These are phyloP conservation scores for Fraxinus baroniana DNA, from an alignment of 305 asterid genomes.

Conservation along the genomic window DNA sequence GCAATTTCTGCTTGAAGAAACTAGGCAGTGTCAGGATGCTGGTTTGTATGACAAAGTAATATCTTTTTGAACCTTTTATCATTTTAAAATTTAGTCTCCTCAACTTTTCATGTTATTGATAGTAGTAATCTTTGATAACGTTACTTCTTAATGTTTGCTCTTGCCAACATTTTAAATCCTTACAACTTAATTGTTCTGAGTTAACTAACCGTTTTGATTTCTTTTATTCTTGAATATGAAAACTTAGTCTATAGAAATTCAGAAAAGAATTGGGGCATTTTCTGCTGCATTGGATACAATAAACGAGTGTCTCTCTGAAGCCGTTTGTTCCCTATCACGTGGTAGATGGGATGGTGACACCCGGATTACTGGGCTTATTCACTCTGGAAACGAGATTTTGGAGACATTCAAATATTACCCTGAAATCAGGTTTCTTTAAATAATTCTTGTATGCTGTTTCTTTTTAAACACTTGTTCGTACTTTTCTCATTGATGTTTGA, in stretches of 20 bases:
- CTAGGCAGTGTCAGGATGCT: conserved; percentile 73
- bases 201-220: conserved; percentile 16
- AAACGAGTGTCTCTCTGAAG: conserved; percentile 87
- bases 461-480: background rate
- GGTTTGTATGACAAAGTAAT: conserved; percentile 84
- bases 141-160: background rate
- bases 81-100: background rate
- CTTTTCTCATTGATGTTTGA: background rate
- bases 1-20: conserved; percentile 80
- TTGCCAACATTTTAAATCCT: background rate
- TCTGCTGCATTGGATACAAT: conserved; percentile 78
- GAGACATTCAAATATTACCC: conserved; percentile 78
- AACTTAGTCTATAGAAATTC: conserved; percentile 76
- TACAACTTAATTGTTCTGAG: conserved; percentile 14
- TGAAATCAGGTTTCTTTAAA: conserved; percentile 62
- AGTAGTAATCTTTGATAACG: background rate
- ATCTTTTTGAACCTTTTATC: conserved; percentile 19
- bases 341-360: conserved; percentile 93
- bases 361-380: conserved; percentile 69
- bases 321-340: conserved; percentile 77
- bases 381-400: conserved; percentile 83
- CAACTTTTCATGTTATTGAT: conserved; percentile 12
- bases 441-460: conserved; percentile 19
- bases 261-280: conserved; percentile 88
- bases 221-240: conserved; percentile 6